Base-by-base conservation (phyloP, 2,329 filamentous ascomycete genomes). In the Emergomyces pasteurianus region DNA sequence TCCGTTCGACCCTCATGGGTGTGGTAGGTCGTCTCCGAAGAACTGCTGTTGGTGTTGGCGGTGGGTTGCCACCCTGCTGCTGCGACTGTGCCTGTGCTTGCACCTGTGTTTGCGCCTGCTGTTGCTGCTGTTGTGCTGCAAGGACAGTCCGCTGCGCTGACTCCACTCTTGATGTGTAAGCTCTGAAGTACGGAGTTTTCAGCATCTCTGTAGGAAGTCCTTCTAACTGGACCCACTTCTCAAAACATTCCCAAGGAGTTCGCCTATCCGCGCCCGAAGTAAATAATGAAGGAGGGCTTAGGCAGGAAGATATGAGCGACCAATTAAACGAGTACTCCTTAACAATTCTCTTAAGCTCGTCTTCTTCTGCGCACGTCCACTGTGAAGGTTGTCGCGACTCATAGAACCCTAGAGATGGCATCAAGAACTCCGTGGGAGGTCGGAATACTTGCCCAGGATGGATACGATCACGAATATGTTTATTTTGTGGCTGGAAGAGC, bases 161-260 rank as follows among this genome's bases (percentile, higher is more conserved):
- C 67, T 88, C 84, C 50, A 87, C 76, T 46, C 85, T 77, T 60
- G 81, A 78, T 63, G 84, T 83, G 67, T 86, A 87, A 12, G 83
- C 84, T 69, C 91, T 90, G 80, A 97, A 99, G 72, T 97, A 99
- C 52, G 92, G 88, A 0, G 90, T 96, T 76, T 96, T 96, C 21
- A 88, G 86, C 87, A 97, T 95, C 65, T 99, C 94, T 12, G 87
- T 84, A 4, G 94, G 92, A 43, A 96, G 79, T 0, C 92, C 91
- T 75, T 97, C 94, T 14, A 97, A 78, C 66, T 89, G 86, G 60
- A 96, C 88, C 92, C 92, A 99, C 50, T 94, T 84, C 74, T 99
- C 94, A 68, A 99, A 99, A 71, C 94, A 99, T 76, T 99, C 94
- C 94, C 94, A 99, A 0, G 92, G 91, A 2, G 92, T 97, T 55